Evolutionary conservation across 2,329 filamentous ascomycete genomes (phyloP).

Genomic region (Pseudopyrenochaeta lycopersici): DNA sequence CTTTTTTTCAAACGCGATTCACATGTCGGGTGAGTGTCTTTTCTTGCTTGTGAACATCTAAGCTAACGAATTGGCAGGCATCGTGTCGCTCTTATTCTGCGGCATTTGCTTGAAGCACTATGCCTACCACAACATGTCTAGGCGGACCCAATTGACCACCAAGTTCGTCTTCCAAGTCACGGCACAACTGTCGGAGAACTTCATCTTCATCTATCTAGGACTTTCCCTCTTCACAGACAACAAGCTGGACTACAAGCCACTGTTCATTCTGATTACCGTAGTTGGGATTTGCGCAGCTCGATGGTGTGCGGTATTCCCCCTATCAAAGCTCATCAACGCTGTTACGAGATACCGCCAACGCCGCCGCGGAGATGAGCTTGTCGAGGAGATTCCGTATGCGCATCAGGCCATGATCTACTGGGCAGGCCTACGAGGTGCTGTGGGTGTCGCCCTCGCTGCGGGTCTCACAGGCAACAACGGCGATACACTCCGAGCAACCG

Average conservation of each 20-base stretch:
- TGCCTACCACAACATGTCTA: constrained; percentile 99
- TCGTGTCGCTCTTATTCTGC: constrained; percentile 95
- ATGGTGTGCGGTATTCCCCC: constrained; percentile 93
- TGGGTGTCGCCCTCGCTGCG: constrained; percentile 92
- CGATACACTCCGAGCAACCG: constrained; percentile 86
- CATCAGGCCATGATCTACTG: constrained; percentile 99
- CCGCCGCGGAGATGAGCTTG: constrained; percentile 73
- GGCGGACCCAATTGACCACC: constrained; percentile 94
- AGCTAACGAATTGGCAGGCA: constrained; percentile 66
- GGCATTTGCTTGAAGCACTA: constrained; percentile 99
- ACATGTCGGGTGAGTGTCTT: constrained; percentile 82
- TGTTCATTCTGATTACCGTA: constrained; percentile 93
- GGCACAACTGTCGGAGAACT: constrained; percentile 96
- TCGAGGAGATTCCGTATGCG: constrained; percentile 86
- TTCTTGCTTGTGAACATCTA: background rate
- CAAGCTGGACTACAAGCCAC: constrained; percentile 87
- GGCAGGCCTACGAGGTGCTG: constrained; percentile 93
- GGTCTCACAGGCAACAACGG: constrained; percentile 84
- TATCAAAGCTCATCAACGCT: constrained; percentile 90
- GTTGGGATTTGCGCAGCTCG: constrained; percentile 90
- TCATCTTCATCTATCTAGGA: constrained; percentile 99
- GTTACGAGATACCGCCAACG: constrained; percentile 87
- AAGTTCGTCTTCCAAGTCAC: constrained; percentile 97
- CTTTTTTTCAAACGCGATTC: constrained; percentile 95
- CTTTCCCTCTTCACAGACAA: constrained; percentile 93